Evolutionary conservation across 1,284 basidiomycete genomes (phyloP), one percentile per base, ranked within the genome.

Genomic region (Abortiporus biennis): DNA sequence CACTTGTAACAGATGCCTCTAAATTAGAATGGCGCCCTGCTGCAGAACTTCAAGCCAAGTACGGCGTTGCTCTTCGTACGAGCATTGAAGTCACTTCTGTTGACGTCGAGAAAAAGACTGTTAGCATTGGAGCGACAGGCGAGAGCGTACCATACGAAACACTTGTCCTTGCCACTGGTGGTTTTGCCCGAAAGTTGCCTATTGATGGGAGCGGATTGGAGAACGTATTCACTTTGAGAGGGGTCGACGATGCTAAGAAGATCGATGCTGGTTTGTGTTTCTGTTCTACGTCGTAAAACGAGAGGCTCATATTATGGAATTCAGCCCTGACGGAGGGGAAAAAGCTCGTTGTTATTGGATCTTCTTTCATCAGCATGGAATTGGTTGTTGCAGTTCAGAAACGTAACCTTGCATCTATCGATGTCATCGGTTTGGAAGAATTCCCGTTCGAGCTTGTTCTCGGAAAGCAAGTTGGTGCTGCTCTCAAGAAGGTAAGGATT

Each of bases 281-380:
- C 4, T 16, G 9, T 13, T 22, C 9, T 9, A 12, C 33, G 8
- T 33, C 4, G 29, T 19, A 15, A 6, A 35, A 34, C 13, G 17
- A 21, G 19, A 5, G 21, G 51, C n/a, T 50, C 21, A 23, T n/a
- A 12, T 13, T 29, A n/a, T n/a, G n/a, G n/a, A 8, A 29, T 32
- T 15, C 24, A 57, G 60, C 53, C 6, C 52, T 46, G 12, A 65
- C 78, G 56, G 79, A 85, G 55, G 86, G 86, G 21, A 85, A 89
- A 55, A 75, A 80, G 42, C 64, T 90, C 36, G 89, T 93, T 24
- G 77, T 96, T 24, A 86, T 96, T 49, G 93, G 93, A 1, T 87
- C 84, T 24, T 90, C 86, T 15, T 97, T 96, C 66, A 98, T 98
- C 56, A 85, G 88, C 41, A 91, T 97, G 86, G 93, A 98, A 62